Base-by-base conservation (phyloP, 2,329 filamentous ascomycete species). In the Meredithiella fracta region DNA sequence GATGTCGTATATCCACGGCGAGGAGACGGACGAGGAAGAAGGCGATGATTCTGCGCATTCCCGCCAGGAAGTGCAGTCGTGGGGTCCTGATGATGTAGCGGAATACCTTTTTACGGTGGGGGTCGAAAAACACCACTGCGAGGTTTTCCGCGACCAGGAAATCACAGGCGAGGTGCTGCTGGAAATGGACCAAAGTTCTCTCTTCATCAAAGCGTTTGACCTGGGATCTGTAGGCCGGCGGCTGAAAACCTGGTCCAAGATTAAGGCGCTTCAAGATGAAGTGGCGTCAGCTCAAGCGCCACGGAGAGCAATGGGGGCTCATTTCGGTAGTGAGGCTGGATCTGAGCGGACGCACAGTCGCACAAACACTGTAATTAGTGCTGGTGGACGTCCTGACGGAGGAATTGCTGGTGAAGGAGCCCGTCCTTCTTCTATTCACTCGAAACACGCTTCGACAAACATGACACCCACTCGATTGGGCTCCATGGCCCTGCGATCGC, bases 21-120 rank as follows among this genome's bases (percentile, higher is more conserved):
- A 94, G 60, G 91, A 96, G 68, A 96, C 90, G 1, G 91, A 97
- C 63, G 89, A 96, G 64, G 92, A 97, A 67, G 92, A 97, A 67
- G 88, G 92, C 63, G 82, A 85, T 31, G 75, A 34, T 11, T 11
- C 71, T 11, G 65, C 76, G n/a, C 82, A 88, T 62, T 85, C 72
- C 11, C 72, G 75, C 15, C 72, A 78, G 34, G 85, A 96, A 65
- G 88, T 98, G 23, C 78, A 83, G 63, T 68, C 72, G 1, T 98
- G 92, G 92, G 80, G 76, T 26, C 79, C 89, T 1, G 78, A 81
- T 60, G 80, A 92, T 59, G 91, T 96, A 20, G 87, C 91, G 31
- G 87, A 94, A 63, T 91, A 94, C 65, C 73, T 98, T 42, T 90
- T 92, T 62, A 85, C 85, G 1, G 73, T 81, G 3, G 90, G 89